Base-by-base conservation (phyloP, 164 flowering plant genomes). In the Nelumbo lutea region DNA sequence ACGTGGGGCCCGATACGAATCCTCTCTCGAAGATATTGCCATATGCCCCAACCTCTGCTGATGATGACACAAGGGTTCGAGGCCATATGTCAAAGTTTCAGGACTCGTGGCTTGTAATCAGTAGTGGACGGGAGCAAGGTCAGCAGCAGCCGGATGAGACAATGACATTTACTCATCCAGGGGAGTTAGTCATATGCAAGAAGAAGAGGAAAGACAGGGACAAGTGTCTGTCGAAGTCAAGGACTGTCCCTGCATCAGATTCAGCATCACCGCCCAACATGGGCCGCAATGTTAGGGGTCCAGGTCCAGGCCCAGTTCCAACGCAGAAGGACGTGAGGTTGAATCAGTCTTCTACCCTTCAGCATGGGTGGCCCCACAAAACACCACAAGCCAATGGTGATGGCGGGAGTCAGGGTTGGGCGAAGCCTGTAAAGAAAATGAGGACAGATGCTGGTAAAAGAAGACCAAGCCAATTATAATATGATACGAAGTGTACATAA, bases 121-220 rank as follows among this genome's bases (percentile, higher is more conserved):
- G 81, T 74, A 83, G 81, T 60, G 74, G 78, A 59, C 76, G 86
- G 15, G 88, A 82, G 50, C 83, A 66, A 14, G 64, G 61, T 64
- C 86, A 75, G 47, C 79, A 88, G 40, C 80, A 82, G 48, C 78
- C 71, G 39, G 90, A 87, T 48, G 94, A 85, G 39, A 72, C 87
- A 2, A 85, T 85, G 2, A 60, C 77, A 51, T 79, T 80, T n/a
- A 78, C 96, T 56, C 98, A 93, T 76, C 99, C 98, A 6, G 98
- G 99, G 3, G 98, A 96, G 48, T 83, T 96, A 46, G 99, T 96
- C 52, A 86, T 90, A 47, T 88, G 97, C 88, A 96, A 96, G 84
- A 93, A 91, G 83, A 96, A 84, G 79, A 87, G 99, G 76, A 96
- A 93, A 70, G 99, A 96, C 62, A 75, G 98, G 77, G 98, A 96